A percentile compares a stretch with the other conserved stretches of the same genome.
Conservation (phyloP, 2,329 filamentous ascomycete genomes). For the Fulvia fulva region DNA sequence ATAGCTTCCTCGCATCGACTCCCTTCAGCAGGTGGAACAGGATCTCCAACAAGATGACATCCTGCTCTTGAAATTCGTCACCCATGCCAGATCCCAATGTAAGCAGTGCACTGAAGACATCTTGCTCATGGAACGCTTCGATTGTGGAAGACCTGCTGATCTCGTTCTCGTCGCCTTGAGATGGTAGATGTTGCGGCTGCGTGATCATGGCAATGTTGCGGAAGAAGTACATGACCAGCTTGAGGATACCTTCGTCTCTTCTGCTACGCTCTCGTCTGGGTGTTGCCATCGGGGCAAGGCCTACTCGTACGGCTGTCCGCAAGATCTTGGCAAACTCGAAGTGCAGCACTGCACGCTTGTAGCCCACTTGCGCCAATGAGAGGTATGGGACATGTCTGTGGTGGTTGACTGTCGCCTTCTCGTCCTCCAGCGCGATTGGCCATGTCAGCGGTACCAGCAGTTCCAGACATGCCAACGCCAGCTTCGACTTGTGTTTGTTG, state of each 20-base stretch:
- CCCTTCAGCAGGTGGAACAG: slow-evolving; percentile 91
- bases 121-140: slow-evolving; percentile 83
- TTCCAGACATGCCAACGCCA: slow-evolving; percentile 83
- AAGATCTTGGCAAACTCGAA: slow-evolving; percentile 74
- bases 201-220: slow-evolving; percentile 84
- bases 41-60: slow-evolving; percentile 84
- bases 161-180: slow-evolving; percentile 84
- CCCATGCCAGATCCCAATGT: slow-evolving; percentile 89
- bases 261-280: slow-evolving; percentile 69
- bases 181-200: slow-evolving; percentile 66
- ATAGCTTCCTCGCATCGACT: slow-evolving; percentile 76
- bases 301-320: slow-evolving; percentile 73
- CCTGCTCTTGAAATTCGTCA: slow-evolving; percentile 86
- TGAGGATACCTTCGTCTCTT: slow-evolving; percentile 88
- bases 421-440: slow-evolving; percentile 76
- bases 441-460: slow-evolving; percentile 89
- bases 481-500: slow-evolving; percentile 70
- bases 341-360: slow-evolving; percentile 85
- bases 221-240: slow-evolving; percentile 81
- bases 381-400: slow-evolving; percentile 87
- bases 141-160: slow-evolving; percentile 84
- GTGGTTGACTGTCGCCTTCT: slow-evolving; percentile 86
- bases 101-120: slow-evolving; percentile 79
- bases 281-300: slow-evolving; percentile 79
- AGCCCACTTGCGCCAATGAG: slow-evolving; percentile 79